phyloP scores from a whole-genome alignment of 768 basidiomycete genomes.

The Glaciozyma martinii region DNA sequence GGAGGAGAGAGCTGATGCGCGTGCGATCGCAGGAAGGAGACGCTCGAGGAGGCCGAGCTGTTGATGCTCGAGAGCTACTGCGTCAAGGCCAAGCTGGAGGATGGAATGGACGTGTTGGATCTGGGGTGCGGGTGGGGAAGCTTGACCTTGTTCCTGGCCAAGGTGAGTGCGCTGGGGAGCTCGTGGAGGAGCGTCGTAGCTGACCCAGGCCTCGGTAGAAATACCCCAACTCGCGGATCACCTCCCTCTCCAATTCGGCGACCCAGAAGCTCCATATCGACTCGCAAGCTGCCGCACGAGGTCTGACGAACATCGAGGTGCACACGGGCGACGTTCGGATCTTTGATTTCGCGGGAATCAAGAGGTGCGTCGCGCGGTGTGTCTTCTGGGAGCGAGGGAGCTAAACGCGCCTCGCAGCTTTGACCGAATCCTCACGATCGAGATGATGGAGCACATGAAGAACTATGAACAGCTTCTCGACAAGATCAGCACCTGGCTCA shows the following conservation, averaged over 20 bases:
- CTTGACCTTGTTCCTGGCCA: constrained; percentile 55
- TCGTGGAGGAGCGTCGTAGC: neutral
- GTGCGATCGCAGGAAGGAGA: constrained; percentile 39
- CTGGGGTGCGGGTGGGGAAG: constrained; percentile 72
- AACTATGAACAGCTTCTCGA: constrained; percentile 56
- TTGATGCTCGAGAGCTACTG: constrained; percentile 62
- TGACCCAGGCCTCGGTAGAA: constrained; percentile 43
- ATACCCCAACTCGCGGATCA: constrained; percentile 57
- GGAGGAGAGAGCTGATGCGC: no score
- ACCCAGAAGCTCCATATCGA: constrained; percentile 63
- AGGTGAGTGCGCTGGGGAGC: constrained; percentile 41
- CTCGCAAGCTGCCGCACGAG: constrained; percentile 45
- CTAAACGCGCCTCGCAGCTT: constrained; percentile 39
- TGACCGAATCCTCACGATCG: constrained; percentile 61
- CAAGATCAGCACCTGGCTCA: constrained; percentile 59
- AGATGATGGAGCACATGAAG: constrained; percentile 43
- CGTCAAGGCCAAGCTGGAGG: constrained; percentile 53
- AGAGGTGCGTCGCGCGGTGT: constrained; percentile 40
- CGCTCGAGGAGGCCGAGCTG: constrained; percentile 56
- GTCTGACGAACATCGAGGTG: constrained; percentile 52
- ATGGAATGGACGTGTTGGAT: constrained; percentile 58
- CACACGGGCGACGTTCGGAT: constrained; percentile 60
- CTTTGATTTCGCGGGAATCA: constrained; percentile 50
- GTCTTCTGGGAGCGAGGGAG: no score
- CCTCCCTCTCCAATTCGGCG: constrained; percentile 57